These are phyloP conservation scores for Eimeria tenella DNA, from an alignment of 169 alveolate species.

Conservation along the genomic window DNA sequence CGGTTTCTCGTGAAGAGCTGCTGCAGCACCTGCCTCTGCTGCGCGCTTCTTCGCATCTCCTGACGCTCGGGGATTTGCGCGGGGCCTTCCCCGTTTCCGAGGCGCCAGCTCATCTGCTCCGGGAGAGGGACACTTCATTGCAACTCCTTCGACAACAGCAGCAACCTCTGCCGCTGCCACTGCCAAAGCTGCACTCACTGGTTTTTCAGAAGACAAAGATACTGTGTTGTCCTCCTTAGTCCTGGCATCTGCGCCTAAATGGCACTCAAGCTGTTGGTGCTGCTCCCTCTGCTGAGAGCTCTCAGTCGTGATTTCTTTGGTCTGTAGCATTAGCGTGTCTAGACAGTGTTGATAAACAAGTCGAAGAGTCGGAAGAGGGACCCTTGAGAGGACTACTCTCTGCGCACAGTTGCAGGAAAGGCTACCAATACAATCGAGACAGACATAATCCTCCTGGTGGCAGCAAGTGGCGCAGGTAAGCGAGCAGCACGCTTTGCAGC, in stretches of 20 bases:
- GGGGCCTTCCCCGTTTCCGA: slow-evolving; percentile 50
- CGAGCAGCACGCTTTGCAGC: slow-evolving; percentile 70
- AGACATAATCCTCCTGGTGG: slow-evolving; percentile 56
- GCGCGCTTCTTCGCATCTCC: slow-evolving; percentile 45
- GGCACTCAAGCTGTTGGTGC: neutral
- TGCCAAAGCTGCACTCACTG: slow-evolving; percentile 34
- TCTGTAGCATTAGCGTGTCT: slow-evolving; percentile 31
- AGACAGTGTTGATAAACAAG: slow-evolving; percentile 55
- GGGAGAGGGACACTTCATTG: slow-evolving; percentile 41
- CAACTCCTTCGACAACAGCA: slow-evolving; percentile 45
- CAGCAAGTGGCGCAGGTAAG: slow-evolving; percentile 61
- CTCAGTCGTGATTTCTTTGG: slow-evolving; percentile 26
- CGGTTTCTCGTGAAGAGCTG: slow-evolving; percentile 42
- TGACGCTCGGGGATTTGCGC: neutral
- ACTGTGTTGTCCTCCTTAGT: slow-evolving; percentile 32
- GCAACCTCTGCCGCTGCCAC: slow-evolving; percentile 63
- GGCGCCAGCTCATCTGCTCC: slow-evolving; percentile 65
- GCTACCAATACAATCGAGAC: slow-evolving; percentile 49
- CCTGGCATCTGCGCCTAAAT: neutral
- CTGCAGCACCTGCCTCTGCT: slow-evolving; percentile 51
- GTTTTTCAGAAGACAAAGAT: slow-evolving; percentile 9
- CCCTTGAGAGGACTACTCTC: slow-evolving; percentile 52
- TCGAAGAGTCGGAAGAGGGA: slow-evolving; percentile 62
- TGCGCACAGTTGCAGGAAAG: slow-evolving; percentile 29
- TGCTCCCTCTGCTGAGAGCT: slow-evolving; percentile 14